phyloP scores from a whole-genome alignment of 441 rosid genomes.

The Sinapis alba region DNA sequence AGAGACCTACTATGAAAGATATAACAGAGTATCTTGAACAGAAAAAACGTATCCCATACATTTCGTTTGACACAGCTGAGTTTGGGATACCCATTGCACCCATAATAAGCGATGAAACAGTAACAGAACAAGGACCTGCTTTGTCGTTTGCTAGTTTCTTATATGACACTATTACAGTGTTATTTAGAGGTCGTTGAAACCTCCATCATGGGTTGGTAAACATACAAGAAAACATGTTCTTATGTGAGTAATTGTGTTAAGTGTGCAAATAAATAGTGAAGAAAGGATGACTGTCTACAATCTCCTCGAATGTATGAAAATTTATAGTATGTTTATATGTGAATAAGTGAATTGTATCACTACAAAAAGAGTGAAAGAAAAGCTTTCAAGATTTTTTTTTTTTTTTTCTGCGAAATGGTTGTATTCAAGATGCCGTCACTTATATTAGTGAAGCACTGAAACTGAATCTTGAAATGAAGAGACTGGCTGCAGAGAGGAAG shows the following conservation, averaged over 20 bases:
- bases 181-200: constrained; percentile 14
- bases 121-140: not conserved
- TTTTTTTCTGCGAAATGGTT: too few species aligned
- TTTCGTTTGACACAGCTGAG: constrained; percentile 14
- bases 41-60: not conserved
- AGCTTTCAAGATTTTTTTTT: not conserved
- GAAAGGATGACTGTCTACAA: not conserved
- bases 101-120: not conserved
- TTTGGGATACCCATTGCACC: constrained; percentile 6
- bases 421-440: too few species aligned
- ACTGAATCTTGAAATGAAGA: too few species aligned
- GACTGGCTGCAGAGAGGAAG: too few species aligned
- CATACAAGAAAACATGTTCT: not conserved
- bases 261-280: constrained; percentile 8
- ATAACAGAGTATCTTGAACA: constrained; percentile 44
- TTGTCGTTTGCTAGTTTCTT: constrained; percentile 16
- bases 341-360: not conserved
- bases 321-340: not conserved
- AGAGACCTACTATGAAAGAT: constrained; percentile 44
- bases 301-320: constrained; percentile 11
- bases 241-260: not conserved
- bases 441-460: too few species aligned
- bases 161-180: constrained; percentile 21
- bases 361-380: not conserved
- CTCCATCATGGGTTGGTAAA: not conserved